phyloP scores from a whole-genome alignment of 2,329 filamentous ascomycete genomes.

The Aureobasidium zeae region DNA sequence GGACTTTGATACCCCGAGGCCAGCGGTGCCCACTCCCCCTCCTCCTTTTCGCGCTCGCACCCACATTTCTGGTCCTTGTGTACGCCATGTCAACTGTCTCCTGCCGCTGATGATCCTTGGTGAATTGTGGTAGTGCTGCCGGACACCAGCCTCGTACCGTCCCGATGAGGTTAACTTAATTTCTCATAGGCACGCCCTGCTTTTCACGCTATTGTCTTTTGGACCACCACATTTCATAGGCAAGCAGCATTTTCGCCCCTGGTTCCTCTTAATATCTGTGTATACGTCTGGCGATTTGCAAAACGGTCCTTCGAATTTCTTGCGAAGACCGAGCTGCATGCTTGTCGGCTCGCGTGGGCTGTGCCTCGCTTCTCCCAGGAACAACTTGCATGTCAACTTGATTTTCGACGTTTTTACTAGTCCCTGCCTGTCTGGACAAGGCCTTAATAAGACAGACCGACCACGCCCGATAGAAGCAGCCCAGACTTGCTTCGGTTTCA shows the following conservation, averaged over 20 bases:
- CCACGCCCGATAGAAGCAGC: background rate
- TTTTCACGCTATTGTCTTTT: slow-evolving; percentile 12
- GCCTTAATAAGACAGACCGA: background rate
- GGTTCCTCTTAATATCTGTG: slow-evolving; percentile 9
- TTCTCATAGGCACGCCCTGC: slow-evolving; percentile 9
- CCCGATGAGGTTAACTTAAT: slow-evolving; percentile 16
- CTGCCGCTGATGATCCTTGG: slow-evolving; percentile 12
- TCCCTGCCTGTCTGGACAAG: background rate
- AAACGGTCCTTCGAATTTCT: slow-evolving; percentile 4
- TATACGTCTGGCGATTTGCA: slow-evolving; percentile 11
- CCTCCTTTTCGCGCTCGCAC: slow-evolving; percentile 3
- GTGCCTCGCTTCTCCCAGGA: slow-evolving; percentile 12
- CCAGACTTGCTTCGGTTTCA: no score
- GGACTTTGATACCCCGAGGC: background rate
- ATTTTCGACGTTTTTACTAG: background rate
- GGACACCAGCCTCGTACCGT: slow-evolving; percentile 14
- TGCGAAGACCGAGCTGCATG: slow-evolving; percentile 10
- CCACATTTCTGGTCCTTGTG: slow-evolving; percentile 5
- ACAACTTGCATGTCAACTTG: slow-evolving; percentile 16
- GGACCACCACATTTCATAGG: slow-evolving; percentile 4
- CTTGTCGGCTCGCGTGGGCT: slow-evolving; percentile 11
- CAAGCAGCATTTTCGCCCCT: slow-evolving; percentile 2
- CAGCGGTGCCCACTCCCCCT: slow-evolving; percentile 11
- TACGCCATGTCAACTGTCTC: slow-evolving; percentile 7
- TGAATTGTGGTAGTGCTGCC: slow-evolving; percentile 5